phyloP scores from a whole-genome alignment of 768 basidiomycete genomes.

The Amanita molliuscula region DNA sequence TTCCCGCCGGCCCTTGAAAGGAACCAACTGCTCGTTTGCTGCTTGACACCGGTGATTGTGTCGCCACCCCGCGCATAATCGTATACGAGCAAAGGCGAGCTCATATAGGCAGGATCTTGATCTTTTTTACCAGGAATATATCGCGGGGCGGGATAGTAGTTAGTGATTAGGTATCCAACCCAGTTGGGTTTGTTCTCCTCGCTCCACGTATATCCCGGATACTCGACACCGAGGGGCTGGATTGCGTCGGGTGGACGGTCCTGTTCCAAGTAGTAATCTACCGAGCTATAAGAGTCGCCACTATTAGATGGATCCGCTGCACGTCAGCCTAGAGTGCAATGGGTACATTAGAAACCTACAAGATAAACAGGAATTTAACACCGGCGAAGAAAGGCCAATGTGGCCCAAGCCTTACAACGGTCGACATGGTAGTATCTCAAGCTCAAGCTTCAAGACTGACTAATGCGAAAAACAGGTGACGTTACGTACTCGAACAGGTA shows the following conservation, averaged over 20 bases:
- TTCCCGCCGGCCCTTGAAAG: slow-evolving; percentile 24
- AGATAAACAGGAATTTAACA: slow-evolving; percentile 37
- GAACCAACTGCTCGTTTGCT: slow-evolving; percentile 31
- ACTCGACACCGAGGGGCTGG: slow-evolving; percentile 38
- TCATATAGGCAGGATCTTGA: slow-evolving; percentile 15
- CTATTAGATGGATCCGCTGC: slow-evolving; percentile 19
- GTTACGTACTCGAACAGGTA: background rate
- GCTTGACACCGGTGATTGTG: slow-evolving; percentile 27
- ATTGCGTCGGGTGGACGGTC: slow-evolving; percentile 24
- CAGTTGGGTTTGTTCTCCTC: slow-evolving; percentile 44
- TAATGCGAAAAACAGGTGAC: background rate
- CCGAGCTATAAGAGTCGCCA: slow-evolving; percentile 51
- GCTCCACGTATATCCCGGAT: slow-evolving; percentile 38
- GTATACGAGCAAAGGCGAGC: slow-evolving; percentile 36
- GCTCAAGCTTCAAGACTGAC: background rate
- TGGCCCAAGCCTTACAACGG: slow-evolving; percentile 13
- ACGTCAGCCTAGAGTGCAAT: background rate
- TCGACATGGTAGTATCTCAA: slow-evolving; percentile 11
- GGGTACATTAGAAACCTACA: slow-evolving; percentile 22
- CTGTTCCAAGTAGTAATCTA: slow-evolving; percentile 17
- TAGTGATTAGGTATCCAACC: slow-evolving; percentile 48
- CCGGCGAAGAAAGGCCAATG: slow-evolving; percentile 34
- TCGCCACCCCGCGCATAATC: slow-evolving; percentile 50
- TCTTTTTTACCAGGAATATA: slow-evolving; percentile 22
- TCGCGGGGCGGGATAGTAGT: slow-evolving; percentile 26